phyloP scores from a whole-genome alignment of 148 eudicot genomes.

The Agrostemma githago region DNA sequence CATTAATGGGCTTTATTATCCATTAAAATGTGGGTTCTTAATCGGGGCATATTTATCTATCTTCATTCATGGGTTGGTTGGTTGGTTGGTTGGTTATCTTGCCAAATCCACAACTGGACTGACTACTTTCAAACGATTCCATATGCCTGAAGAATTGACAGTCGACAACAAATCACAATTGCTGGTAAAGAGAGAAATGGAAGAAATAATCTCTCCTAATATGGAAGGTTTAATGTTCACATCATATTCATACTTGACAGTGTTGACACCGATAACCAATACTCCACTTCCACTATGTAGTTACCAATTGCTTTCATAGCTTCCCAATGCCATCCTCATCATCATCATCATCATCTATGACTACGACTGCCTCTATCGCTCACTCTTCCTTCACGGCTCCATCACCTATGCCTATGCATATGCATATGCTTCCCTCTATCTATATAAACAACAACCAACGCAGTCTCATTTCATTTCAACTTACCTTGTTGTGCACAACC shows the following conservation, averaged over 20 bases:
- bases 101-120: no score
- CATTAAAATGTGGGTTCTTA: no score
- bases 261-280: no score
- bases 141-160: no score
- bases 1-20: no score
- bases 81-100: no score
- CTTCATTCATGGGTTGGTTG: no score
- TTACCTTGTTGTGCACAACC: no score
- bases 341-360: neutral
- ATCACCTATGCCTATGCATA: neutral
- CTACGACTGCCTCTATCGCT: neutral
- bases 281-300: neutral
- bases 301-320: neutral
- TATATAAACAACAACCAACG: neutral
- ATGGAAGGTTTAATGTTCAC: neutral
- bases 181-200: neutral
- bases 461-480: no score
- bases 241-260: neutral
- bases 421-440: neutral
- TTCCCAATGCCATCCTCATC: no score
- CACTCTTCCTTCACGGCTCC: neutral
- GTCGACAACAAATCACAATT: neutral
- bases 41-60: no score
- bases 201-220: slow-evolving; percentile 11
- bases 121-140: no score